Conservation (phyloP, 2,329 filamentous ascomycete genomes). For the Uncinocarpus reesii region DNA sequence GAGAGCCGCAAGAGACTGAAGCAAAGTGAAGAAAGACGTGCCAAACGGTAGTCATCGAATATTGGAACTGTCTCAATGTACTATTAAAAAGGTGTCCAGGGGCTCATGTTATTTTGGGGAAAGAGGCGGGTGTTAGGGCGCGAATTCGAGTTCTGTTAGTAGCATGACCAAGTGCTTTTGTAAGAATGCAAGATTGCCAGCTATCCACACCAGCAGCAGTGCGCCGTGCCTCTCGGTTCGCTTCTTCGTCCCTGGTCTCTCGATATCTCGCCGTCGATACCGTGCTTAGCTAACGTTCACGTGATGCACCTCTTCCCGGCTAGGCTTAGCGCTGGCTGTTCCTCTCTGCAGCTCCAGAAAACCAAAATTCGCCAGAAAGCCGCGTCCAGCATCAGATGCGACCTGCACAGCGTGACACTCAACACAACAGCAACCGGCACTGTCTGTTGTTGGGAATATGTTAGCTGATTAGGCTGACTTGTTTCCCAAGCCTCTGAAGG, state of each 20-base stretch:
- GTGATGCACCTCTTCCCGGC: neutral
- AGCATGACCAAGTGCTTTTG: conserved; percentile 2
- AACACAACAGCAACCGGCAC: neutral
- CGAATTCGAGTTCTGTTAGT: conserved; percentile 7
- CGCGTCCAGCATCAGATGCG: conserved; percentile 4
- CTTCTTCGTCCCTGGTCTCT: too few relatives aligned
- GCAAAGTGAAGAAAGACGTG: conserved; percentile 68
- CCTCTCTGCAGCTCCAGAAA: conserved; percentile 3
- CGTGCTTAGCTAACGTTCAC: too few relatives aligned
- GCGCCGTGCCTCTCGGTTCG: neutral
- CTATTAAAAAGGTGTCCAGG: neutral
- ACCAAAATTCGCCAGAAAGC: conserved; percentile 8
- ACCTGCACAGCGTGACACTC: too few relatives aligned
- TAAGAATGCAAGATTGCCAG: conserved; percentile 3
- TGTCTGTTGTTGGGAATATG: neutral
- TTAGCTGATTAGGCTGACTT: neutral
- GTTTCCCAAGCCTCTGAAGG: neutral
- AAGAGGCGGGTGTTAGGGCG: neutral
- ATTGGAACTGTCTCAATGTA: neutral
- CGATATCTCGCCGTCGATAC: too few relatives aligned
- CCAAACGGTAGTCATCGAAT: conserved; percentile 39
- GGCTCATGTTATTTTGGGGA: neutral
- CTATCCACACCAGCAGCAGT: neutral
- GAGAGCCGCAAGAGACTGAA: conserved; percentile 86
- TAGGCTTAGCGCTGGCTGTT: neutral